These are phyloP conservation scores for Pythium myriotylum DNA, from an alignment of 352 stramenopile species.

Conservation along the genomic window DNA sequence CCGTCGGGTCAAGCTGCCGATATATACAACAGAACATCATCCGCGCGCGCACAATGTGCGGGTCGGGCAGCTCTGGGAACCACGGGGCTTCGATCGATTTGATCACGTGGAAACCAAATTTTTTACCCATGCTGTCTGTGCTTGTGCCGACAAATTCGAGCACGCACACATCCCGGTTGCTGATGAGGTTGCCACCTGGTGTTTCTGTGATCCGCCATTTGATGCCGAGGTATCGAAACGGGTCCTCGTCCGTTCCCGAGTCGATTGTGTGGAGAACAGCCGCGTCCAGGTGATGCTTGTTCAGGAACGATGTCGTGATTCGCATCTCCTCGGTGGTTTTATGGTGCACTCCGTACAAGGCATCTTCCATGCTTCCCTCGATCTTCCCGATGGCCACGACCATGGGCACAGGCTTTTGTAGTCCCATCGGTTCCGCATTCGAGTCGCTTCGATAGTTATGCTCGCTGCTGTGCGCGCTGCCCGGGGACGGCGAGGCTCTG, in stretches of 20 bases:
- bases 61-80: conserved; percentile 39
- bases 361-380: conserved; percentile 45
- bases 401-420: conserved; percentile 31
- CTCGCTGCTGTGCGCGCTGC: conserved; percentile 21
- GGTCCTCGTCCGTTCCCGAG: conserved; percentile 35
- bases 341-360: conserved; percentile 52
- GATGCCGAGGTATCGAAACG: conserved; percentile 52
- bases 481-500: background rate
- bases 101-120: conserved; percentile 50
- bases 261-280: conserved; percentile 52
- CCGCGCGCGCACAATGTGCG: conserved; percentile 40
- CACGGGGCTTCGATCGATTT: conserved; percentile 51
- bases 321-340: conserved; percentile 60
- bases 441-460: conserved; percentile 7
- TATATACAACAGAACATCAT: conserved; percentile 69
- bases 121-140: conserved; percentile 36
- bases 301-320: conserved; percentile 34
- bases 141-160: conserved; percentile 54
- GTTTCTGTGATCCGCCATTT: conserved; percentile 48
- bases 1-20: conserved; percentile 38
- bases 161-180: conserved; percentile 47
- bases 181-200: conserved; percentile 37
- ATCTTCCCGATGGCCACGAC: conserved; percentile 49
- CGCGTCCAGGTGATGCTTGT: conserved; percentile 44
- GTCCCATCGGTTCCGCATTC: conserved; percentile 7